A percentile compares a stretch with the other conserved stretches of the same genome.
Conservation (phyloP, 2,329 filamentous ascomycete genomes). For the Epicoccum sorghinum region DNA sequence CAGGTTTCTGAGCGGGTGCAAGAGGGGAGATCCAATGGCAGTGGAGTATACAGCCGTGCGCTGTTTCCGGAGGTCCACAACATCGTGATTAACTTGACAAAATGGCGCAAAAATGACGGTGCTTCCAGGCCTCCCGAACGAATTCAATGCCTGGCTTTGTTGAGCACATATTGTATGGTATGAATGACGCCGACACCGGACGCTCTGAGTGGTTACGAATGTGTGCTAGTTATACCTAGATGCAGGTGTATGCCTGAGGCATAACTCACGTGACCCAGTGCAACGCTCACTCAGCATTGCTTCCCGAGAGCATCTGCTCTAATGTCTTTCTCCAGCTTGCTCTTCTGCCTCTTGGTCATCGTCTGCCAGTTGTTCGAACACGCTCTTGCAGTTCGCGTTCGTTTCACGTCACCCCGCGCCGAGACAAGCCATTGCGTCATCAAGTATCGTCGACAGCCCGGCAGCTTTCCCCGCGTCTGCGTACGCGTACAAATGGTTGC, state of each 20-base stretch:
- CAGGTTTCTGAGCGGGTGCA: neutral
- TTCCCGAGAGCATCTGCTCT: too few relatives aligned
- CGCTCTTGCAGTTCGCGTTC: neutral
- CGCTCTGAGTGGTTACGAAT: too few relatives aligned
- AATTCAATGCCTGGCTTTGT: neutral
- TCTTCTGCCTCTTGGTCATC: neutral
- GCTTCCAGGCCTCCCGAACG: neutral
- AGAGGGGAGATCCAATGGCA: neutral
- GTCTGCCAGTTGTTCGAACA: too few relatives aligned
- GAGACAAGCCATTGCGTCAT: conserved; percentile 18
- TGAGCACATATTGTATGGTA: neutral
- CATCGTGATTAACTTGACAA: conserved; percentile 7
- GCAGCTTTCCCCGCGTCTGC: conserved; percentile 3
- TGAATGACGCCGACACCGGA: too few relatives aligned
- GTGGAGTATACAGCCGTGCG: neutral
- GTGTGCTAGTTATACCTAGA: too few relatives aligned
- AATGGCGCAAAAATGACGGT: conserved; percentile 17
- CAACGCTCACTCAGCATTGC: too few relatives aligned
- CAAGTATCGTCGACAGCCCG: conserved; percentile 6
- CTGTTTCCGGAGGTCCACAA: conserved; percentile 6
- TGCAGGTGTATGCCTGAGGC: too few relatives aligned
- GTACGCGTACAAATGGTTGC: conserved; percentile 10
- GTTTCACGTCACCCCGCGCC: conserved; percentile 2
- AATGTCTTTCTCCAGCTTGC: too few relatives aligned
- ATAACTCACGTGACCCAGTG: too few relatives aligned